Conservation (phyloP, 2,329 filamentous ascomycete species). For the Purpureocillium takamizusanense region DNA sequence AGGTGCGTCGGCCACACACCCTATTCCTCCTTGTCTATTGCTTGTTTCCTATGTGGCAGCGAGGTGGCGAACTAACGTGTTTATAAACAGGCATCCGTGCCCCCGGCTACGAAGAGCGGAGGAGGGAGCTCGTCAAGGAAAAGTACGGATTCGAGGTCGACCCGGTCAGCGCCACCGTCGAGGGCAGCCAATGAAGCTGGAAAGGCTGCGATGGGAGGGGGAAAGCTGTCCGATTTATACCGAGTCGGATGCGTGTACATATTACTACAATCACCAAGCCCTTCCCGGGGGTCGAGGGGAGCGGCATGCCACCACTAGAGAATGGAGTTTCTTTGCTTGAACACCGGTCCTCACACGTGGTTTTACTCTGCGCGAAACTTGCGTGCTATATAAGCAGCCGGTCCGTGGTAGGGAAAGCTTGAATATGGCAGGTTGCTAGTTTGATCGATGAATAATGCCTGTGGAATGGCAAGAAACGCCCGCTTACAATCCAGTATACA, state of each 20-base stretch:
- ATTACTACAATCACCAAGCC: slow-evolving; percentile 6
- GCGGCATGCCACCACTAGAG: slow-evolving; percentile 28
- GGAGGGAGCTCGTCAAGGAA: slow-evolving; percentile 71
- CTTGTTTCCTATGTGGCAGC: too few relatives aligned
- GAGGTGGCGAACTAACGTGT: background rate
- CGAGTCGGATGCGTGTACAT: slow-evolving; percentile 20
- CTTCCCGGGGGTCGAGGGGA: slow-evolving; percentile 21
- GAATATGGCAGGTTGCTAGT: too few relatives aligned
- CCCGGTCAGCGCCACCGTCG: slow-evolving; percentile 45
- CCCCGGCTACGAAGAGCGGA: slow-evolving; percentile 76
- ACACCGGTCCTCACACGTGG: too few relatives aligned
- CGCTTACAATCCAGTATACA: background rate
- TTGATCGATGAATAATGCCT: too few relatives aligned
- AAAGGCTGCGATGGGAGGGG: too few relatives aligned
- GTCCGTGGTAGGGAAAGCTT: too few relatives aligned
- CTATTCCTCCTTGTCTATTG: too few relatives aligned
- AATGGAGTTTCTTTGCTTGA: slow-evolving; percentile 27
- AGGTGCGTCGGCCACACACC: slow-evolving; percentile 48
- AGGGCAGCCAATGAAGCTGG: slow-evolving; percentile 29
- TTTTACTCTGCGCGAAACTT: too few relatives aligned
- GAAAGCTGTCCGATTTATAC: slow-evolving; percentile 7
- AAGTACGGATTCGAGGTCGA: slow-evolving; percentile 82
- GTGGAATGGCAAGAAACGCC: too few relatives aligned
- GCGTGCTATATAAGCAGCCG: too few relatives aligned
- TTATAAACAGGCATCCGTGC: slow-evolving; percentile 72